Evolutionary conservation across 2,329 filamentous ascomycete genomes (phyloP).

Genomic region (Curvularia eragrostidis): DNA sequence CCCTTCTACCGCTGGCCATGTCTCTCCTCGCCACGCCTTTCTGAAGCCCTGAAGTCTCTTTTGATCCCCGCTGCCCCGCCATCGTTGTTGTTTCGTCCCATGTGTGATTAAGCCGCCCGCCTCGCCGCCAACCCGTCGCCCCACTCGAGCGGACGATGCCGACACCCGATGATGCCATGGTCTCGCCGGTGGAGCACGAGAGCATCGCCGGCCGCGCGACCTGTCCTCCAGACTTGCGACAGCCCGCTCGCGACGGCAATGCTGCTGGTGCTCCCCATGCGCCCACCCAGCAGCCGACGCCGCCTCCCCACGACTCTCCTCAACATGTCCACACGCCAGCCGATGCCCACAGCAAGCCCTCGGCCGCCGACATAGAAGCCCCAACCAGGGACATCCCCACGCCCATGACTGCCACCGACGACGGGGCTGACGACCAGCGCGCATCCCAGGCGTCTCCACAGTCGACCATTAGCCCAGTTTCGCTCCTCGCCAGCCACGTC

Average conservation of each 20-base stretch:
- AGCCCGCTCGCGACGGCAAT: conserved; percentile 23
- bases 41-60: conserved; percentile 15
- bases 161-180: conserved; percentile 55
- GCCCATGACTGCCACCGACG: conserved; percentile 47
- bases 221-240: conserved; percentile 56
- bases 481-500: conserved; percentile 36
- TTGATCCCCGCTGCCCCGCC: conserved; percentile 9
- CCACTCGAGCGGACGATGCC: conserved; percentile 54
- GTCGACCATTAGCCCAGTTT: conserved; percentile 34
- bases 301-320: conserved; percentile 41
- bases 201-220: conserved; percentile 55
- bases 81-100: conserved; percentile 20
- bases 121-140: conserved; percentile 37
- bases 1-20: conserved; percentile 20
- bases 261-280: conserved; percentile 22
- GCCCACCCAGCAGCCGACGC: conserved; percentile 46
- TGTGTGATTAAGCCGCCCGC: conserved; percentile 23
- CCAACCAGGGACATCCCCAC: conserved; percentile 48
- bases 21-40: conserved; percentile 19
- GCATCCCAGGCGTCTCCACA: conserved; percentile 43
- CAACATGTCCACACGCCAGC: conserved; percentile 22
- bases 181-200: conserved; percentile 51
- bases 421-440: conserved; percentile 46
- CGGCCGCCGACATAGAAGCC: conserved; percentile 42
- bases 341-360: conserved; percentile 40